Evolutionary conservation across 148 eudicot species (phyloP).

Genomic region (Fallopia convolvulus): DNA sequence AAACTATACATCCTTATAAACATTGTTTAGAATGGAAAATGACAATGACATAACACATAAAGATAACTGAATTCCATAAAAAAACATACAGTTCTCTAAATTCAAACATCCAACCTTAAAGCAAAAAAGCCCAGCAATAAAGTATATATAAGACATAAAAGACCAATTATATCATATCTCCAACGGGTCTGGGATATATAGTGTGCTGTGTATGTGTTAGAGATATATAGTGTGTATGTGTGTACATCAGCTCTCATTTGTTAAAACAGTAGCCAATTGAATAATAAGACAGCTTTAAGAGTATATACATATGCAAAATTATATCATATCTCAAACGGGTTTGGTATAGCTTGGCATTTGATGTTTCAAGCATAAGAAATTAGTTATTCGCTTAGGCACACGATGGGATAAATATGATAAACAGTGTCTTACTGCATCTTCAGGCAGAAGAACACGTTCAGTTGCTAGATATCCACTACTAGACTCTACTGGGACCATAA

Average conservation of each 20-base stretch:
- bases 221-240: not conserved
- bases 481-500: constrained; percentile 73
- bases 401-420: not conserved
- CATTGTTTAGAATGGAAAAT: not conserved
- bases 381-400: not conserved
- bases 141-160: not conserved
- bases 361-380: not conserved
- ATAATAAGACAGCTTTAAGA: not conserved
- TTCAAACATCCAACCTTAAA: not conserved
- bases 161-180: no score
- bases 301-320: not conserved
- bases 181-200: not conserved
- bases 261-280: not conserved
- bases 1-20: not conserved
- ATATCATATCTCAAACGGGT: not conserved
- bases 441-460: constrained; percentile 75
- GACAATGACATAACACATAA: not conserved
- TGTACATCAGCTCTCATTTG: not conserved
- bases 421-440: constrained; percentile 74
- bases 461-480: constrained; percentile 51
- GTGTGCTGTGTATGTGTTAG: no score
- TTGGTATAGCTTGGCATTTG: not conserved
- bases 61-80: not conserved
- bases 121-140: not conserved
- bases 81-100: not conserved